Percentiles rank a stretch among this genome's conserved stretches.
These are phyloP conservation scores for Theileria sp. DNA, from an alignment of 169 alveolate genomes.

Conservation along the genomic window DNA sequence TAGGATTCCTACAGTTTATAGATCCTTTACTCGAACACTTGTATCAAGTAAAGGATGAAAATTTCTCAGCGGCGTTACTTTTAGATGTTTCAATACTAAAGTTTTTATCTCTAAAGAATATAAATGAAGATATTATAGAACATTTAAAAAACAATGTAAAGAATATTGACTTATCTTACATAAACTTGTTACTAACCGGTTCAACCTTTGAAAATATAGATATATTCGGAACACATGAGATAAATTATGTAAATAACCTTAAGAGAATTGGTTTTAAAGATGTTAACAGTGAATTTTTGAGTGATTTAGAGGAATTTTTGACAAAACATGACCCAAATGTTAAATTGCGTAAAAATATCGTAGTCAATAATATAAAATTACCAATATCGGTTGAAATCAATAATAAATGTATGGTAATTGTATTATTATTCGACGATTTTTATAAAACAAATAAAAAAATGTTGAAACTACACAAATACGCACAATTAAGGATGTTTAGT, in stretches of 20 bases:
- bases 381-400: constrained; percentile 38
- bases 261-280: background rate
- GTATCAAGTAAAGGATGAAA: background rate
- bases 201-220: background rate
- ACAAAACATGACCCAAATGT: constrained; percentile 34
- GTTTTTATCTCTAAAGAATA: constrained; percentile 9
- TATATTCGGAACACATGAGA: background rate
- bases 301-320: constrained; percentile 22
- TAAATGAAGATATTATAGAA: background rate
- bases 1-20: constrained; percentile 42
- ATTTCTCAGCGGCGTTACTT: constrained; percentile 30
- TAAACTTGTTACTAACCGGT: background rate
- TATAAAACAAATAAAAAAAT: constrained; percentile 39
- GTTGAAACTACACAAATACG: constrained; percentile 37
- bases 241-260: background rate
- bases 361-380: constrained; percentile 26
- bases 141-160: background rate
- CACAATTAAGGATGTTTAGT: constrained; percentile 38
- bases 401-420: constrained; percentile 14
- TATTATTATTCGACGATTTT: constrained; percentile 50
- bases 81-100: constrained; percentile 34
- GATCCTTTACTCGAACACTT: constrained; percentile 22
- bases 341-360: background rate
- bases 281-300: constrained; percentile 2
- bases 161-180: background rate